Conservation (phyloP, 345 rosid genomes). For the Nasturtium officinale region DNA sequence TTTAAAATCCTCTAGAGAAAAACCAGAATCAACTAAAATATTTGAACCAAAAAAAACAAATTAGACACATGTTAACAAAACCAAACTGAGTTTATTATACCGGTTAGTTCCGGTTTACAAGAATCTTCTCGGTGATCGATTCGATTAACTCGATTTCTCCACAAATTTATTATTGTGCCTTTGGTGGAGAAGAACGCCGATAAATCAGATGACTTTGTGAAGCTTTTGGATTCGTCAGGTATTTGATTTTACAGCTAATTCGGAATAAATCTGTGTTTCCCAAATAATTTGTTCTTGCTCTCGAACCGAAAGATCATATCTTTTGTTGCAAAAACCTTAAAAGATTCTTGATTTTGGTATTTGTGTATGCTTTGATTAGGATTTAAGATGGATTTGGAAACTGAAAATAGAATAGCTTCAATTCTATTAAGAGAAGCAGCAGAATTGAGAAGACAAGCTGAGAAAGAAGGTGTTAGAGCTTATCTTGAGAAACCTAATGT, state of each 20-base stretch:
- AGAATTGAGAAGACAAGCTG: conserved; percentile 78
- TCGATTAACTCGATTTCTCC: conserved; percentile 2
- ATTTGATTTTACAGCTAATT: neutral
- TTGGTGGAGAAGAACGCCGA: neutral
- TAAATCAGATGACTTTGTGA: conserved; percentile 1
- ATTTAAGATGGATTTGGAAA: conserved; percentile 79
- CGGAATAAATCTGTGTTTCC: neutral
- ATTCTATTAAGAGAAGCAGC: conserved; percentile 90
- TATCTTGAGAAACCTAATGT: conserved; percentile 69
- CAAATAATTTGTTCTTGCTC: neutral
- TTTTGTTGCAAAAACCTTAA: neutral
- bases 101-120: conserved; percentile 5
- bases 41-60: too few relatives aligned
- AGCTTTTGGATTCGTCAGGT: conserved; percentile 14
- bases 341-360: neutral
- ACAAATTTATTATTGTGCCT: neutral
- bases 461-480: conserved; percentile 74
- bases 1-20: too few relatives aligned
- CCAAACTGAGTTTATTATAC: too few relatives aligned
- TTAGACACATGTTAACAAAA: too few relatives aligned
- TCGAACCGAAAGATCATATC: conserved; percentile 13
- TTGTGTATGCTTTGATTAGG: neutral
- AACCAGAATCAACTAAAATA: too few relatives aligned
- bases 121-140: conserved; percentile 16
- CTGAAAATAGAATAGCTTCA: conserved; percentile 87